phyloP scores from a whole-genome alignment of 2,329 filamentous ascomycete genomes.

The Cladosporium velox region DNA sequence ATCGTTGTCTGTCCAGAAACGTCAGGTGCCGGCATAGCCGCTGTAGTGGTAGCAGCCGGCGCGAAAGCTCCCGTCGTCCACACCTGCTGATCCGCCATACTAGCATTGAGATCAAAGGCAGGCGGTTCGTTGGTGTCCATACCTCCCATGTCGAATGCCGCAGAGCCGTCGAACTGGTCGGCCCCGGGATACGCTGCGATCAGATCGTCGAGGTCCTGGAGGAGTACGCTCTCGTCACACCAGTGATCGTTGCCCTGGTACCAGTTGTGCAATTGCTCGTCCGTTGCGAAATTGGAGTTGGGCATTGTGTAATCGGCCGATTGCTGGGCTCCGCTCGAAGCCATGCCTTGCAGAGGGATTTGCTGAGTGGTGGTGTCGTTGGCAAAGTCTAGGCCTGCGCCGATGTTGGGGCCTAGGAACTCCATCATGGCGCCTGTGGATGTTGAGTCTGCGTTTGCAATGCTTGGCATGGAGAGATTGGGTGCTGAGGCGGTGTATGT shows the following conservation, averaged over 20 bases:
- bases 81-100: neutral
- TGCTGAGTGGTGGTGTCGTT: slow-evolving; percentile 27
- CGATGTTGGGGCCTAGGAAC: slow-evolving; percentile 31
- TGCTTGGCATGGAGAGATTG: slow-evolving; percentile 20
- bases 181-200: slow-evolving; percentile 25
- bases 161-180: neutral
- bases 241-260: slow-evolving; percentile 18
- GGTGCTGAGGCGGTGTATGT: slow-evolving; percentile 23
- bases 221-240: slow-evolving; percentile 23
- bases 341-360: slow-evolving; percentile 19
- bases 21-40: neutral
- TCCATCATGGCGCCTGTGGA: slow-evolving; percentile 37
- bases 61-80: neutral
- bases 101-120: neutral
- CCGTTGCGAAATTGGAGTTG: neutral
- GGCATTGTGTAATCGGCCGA: slow-evolving; percentile 4
- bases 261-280: slow-evolving; percentile 13
- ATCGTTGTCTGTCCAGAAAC: neutral
- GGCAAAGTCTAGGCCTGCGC: slow-evolving; percentile 30
- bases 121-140: neutral
- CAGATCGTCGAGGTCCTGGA: slow-evolving; percentile 29
- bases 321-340: neutral
- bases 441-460: slow-evolving; percentile 22
- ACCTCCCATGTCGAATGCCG: neutral
- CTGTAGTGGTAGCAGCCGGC: neutral